Percentiles rank a stretch among this genome's conserved stretches.
Conservation (phyloP, 768 basidiomycete species). For the Podaxis mareebaensis region DNA sequence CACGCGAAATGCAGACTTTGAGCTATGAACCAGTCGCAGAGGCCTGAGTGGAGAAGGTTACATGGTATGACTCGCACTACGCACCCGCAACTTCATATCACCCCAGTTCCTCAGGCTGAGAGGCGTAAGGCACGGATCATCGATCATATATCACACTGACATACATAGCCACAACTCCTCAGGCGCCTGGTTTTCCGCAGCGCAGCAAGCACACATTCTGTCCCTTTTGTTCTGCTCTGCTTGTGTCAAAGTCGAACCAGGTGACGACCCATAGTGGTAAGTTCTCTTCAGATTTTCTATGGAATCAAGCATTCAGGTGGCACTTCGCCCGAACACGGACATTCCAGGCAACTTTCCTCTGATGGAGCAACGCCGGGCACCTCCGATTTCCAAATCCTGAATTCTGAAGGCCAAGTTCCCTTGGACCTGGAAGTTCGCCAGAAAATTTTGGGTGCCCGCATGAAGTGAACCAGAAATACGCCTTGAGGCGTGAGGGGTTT, state of each 20-base stretch:
- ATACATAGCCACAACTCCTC: background rate
- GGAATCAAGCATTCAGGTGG: background rate
- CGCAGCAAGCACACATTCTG: background rate
- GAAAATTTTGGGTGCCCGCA: background rate
- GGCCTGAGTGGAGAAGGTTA: background rate
- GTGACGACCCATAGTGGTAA: background rate
- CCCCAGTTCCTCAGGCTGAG: background rate
- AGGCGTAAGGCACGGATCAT: background rate
- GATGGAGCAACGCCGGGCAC: background rate
- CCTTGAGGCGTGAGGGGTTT: constrained; percentile 1
- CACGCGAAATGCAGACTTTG: background rate
- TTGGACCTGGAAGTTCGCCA: background rate
- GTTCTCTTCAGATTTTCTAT: background rate
- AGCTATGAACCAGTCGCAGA: background rate
- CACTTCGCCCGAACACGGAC: background rate
- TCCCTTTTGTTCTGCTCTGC: background rate
- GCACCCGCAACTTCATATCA: background rate
- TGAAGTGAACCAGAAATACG: background rate
- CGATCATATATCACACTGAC: background rate
- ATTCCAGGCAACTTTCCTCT: background rate
- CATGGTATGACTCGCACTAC: background rate
- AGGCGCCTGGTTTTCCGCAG: background rate
- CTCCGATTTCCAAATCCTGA: background rate
- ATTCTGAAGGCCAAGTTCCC: background rate
- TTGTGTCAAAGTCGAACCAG: background rate